A percentile compares a stretch with the other conserved stretches of the same genome.
phyloP scores from a whole-genome alignment of 2,329 filamentous ascomycete species.

The Aspergillus pseudoglaucus region DNA sequence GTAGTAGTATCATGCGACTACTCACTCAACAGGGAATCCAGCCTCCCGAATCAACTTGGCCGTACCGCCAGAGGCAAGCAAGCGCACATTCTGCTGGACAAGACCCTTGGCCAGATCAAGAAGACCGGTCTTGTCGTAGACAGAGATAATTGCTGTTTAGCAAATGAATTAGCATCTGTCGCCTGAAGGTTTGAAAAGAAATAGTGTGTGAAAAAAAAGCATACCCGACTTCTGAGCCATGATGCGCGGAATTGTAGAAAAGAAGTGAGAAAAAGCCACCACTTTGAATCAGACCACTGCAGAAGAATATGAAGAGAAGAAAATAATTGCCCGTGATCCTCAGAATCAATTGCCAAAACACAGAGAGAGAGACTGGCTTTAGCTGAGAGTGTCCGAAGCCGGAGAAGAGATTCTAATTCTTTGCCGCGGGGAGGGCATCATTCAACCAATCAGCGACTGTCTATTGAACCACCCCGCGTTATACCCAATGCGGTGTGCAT shows the following conservation, averaged over 20 bases:
- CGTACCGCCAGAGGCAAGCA: slow-evolving; percentile 91
- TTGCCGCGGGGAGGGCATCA: not conserved
- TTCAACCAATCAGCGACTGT: not conserved
- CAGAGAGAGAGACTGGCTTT: not conserved
- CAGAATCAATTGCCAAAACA: not conserved
- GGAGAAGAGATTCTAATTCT: not conserved
- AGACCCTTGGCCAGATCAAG: slow-evolving; percentile 89
- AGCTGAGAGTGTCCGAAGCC: not conserved
- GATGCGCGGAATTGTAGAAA: not conserved
- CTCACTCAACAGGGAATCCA: slow-evolving; percentile 88
- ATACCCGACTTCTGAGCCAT: not conserved
- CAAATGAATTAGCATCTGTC: not conserved
- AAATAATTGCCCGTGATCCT: not conserved
- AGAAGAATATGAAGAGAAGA: not conserved
- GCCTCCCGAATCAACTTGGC: slow-evolving; percentile 95
- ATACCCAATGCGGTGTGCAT: not conserved
- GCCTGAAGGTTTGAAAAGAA: slow-evolving; percentile 5
- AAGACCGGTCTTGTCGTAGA: slow-evolving; percentile 97
- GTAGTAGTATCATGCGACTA: slow-evolving; percentile 8
- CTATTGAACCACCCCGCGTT: not conserved
- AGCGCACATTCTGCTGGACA: slow-evolving; percentile 78
- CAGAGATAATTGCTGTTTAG: slow-evolving; percentile 74
- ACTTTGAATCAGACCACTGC: not conserved
- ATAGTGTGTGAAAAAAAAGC: slow-evolving; percentile 1
- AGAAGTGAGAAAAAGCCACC: slow-evolving; percentile 1